Evolutionary conservation across 495 filamentous ascomycete species (phyloP).

Genomic region (Penicillium taxi): DNA sequence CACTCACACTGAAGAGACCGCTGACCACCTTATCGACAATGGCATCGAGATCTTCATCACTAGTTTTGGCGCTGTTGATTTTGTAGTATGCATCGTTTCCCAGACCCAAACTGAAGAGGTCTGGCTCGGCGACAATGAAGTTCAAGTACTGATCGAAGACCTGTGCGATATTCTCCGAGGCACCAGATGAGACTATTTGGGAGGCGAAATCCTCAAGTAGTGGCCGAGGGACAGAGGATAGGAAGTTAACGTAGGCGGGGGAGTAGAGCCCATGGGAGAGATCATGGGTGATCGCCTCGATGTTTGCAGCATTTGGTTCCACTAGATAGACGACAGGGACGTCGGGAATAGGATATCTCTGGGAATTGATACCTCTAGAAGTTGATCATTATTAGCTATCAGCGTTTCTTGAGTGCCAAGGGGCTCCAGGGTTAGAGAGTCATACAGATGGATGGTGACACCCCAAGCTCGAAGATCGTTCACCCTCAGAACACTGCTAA

Average conservation of each 20-base stretch:
- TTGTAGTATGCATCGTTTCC: conserved; percentile 87
- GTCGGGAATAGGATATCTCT: conserved; percentile 87
- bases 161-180: conserved; percentile 80
- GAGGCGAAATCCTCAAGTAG: conserved; percentile 93
- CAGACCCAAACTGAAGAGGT: conserved; percentile 89
- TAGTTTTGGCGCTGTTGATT: conserved; percentile 85
- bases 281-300: conserved; percentile 77
- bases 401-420: not conserved
- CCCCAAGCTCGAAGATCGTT: conserved; percentile 88
- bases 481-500: conserved; percentile 89
- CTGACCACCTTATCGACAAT: conserved; percentile 87
- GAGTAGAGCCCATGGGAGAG: conserved; percentile 83
- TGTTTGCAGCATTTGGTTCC: conserved; percentile 75
- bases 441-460: conserved; percentile 91
- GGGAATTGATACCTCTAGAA: conserved; percentile 66
- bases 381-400: conserved; percentile 11
- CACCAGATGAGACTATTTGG: conserved; percentile 73
- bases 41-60: conserved; percentile 79
- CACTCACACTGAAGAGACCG: conserved; percentile 90
- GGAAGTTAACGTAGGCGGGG: conserved; percentile 93
- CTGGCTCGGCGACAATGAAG: conserved; percentile 92
- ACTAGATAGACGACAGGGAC: conserved; percentile 94
- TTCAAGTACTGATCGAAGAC: conserved; percentile 98
- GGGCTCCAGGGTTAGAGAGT: conserved; percentile 3
- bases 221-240: conserved; percentile 86